Conservation (phyloP, 305 asterid genomes). For the Plantago coronopus region DNA sequence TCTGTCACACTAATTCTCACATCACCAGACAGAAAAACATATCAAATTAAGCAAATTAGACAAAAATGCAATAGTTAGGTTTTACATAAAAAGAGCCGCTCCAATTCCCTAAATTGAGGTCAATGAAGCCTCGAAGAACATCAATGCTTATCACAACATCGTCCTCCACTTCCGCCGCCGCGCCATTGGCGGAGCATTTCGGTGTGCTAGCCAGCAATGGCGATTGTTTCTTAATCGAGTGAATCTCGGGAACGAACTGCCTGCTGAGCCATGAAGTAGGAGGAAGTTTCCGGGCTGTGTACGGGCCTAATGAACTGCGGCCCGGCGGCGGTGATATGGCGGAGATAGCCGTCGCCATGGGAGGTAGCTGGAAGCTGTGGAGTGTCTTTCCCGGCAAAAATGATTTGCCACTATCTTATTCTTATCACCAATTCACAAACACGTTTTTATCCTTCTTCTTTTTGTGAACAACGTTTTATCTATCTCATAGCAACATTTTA, state of each 20-base stretch:
- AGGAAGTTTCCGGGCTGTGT: slow-evolving; percentile 23
- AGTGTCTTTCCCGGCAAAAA: neutral
- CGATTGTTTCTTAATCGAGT: slow-evolving; percentile 28
- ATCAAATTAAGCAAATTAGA: neutral
- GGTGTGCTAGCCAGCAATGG: slow-evolving; percentile 32
- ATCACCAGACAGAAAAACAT: neutral
- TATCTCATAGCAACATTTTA: too few relatives aligned
- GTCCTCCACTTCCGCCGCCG: slow-evolving; percentile 35
- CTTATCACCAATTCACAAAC: neutral
- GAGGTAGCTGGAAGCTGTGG: slow-evolving; percentile 5
- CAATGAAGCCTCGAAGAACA: slow-evolving; percentile 61
- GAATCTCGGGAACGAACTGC: slow-evolving; percentile 19
- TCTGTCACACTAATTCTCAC: neutral
- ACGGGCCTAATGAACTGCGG: slow-evolving; percentile 21
- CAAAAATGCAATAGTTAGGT: slow-evolving; percentile 8
- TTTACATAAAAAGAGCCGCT: slow-evolving; percentile 73
- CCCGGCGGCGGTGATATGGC: slow-evolving; percentile 35
- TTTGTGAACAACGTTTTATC: too few relatives aligned
- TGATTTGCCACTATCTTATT: neutral
- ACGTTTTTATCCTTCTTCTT: slow-evolving; percentile 2
- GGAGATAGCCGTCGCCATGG: slow-evolving; percentile 54
- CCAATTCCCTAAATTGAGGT: slow-evolving; percentile 77
- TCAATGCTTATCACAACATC: slow-evolving; percentile 49
- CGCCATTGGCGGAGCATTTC: slow-evolving; percentile 36
- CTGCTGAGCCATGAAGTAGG: slow-evolving; percentile 17